These are phyloP conservation scores for Monosporascus sp. DNA, from an alignment of 2,329 filamentous ascomycete genomes.

Conservation along the genomic window DNA sequence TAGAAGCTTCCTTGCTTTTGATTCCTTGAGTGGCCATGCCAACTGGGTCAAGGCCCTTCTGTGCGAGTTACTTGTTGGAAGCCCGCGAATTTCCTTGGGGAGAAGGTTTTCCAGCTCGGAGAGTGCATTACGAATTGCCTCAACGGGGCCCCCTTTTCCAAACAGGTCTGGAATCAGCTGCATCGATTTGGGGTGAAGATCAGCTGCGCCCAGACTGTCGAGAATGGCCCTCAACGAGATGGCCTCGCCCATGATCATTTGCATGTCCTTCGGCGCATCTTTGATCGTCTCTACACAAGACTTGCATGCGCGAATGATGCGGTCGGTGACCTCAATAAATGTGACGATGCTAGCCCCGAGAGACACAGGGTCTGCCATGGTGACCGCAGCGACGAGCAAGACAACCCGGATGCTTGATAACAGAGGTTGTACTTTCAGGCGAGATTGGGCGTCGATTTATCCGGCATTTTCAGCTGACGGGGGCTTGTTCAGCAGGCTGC, in stretches of 20 bases:
- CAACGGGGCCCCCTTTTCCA: slow-evolving; percentile 1
- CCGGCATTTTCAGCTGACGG: too few species aligned
- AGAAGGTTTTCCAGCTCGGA: neutral
- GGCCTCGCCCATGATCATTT: slow-evolving; percentile 10
- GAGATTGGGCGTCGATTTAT: too few species aligned
- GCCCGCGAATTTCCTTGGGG: neutral
- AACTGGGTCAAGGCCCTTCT: neutral
- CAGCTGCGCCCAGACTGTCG: neutral
- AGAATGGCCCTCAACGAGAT: slow-evolving; percentile 8
- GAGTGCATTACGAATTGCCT: neutral
- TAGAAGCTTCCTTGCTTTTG: slow-evolving; percentile 6
- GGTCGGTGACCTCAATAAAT: slow-evolving; percentile 10
- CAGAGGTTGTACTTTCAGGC: too few species aligned
- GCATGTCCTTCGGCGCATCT: slow-evolving; percentile 11
- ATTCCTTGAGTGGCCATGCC: slow-evolving; percentile 10
- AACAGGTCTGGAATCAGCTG: neutral
- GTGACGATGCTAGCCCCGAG: slow-evolving; percentile 10
- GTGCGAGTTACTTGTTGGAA: neutral
- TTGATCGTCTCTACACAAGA: slow-evolving; percentile 10
- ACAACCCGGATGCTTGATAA: too few species aligned
- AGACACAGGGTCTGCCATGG: slow-evolving; percentile 1
- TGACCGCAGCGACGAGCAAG: too few species aligned
- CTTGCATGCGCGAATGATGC: slow-evolving; percentile 8
- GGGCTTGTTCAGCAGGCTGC: too few species aligned
- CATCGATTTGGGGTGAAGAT: neutral